These are phyloP conservation scores for Cynanchum wilfordii DNA, from an alignment of 257 asterid genomes.

Conservation along the genomic window DNA sequence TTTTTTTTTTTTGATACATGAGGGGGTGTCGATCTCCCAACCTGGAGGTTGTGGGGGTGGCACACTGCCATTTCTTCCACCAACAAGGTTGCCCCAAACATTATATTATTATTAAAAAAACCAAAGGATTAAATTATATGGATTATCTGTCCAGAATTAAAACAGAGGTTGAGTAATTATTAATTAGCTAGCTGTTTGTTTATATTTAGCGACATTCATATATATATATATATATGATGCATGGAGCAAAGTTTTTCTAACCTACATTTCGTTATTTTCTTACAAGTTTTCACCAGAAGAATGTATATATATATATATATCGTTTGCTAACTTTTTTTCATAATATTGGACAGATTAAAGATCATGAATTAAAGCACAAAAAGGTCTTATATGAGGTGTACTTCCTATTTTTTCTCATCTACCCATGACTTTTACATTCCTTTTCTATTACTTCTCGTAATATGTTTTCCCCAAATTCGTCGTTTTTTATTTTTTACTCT, in stretches of 20 bases:
- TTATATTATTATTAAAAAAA: neutral
- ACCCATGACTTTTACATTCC: slow-evolving; percentile 9
- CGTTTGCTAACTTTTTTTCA: no score
- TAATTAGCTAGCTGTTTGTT: neutral
- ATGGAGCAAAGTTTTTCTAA: slow-evolving; percentile 9
- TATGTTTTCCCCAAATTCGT: neutral
- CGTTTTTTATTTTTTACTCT: no score
- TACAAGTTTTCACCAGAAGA: neutral
- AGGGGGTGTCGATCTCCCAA: no score
- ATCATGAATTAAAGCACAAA: neutral
- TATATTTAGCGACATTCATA: neutral
- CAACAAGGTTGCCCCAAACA: no score
- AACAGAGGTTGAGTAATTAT: slow-evolving; percentile 5
- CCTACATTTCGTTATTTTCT: slow-evolving; percentile 12
- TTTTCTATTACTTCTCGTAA: neutral
- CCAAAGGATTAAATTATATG: no score
- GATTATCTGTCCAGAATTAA: neutral
- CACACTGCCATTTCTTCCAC: no score
- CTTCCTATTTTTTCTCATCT: slow-evolving; percentile 12
- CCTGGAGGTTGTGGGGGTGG: no score
- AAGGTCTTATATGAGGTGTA: neutral
- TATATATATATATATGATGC: no score
- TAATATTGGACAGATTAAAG: neutral
- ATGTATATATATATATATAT: no score
- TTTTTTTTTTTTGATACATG: no score